Percentiles rank a stretch among this genome's conserved stretches.
Evolutionary conservation across 345 rosid genomes (phyloP).

Genomic region (Eutrema heterophyllum): DNA sequence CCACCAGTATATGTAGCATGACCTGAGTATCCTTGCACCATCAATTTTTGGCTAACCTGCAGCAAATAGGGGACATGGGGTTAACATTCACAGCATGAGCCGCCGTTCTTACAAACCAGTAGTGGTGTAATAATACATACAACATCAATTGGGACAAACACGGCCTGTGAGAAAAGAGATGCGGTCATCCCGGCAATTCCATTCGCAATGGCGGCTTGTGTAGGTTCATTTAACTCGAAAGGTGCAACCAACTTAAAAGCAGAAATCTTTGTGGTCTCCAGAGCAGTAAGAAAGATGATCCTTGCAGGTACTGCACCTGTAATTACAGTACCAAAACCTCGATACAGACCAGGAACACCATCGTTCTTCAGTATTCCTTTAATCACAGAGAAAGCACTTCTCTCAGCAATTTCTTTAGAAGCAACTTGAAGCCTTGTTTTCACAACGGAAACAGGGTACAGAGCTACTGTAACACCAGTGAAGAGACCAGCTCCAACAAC

Average conservation of each 20-base stretch:
- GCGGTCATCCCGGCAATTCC: conserved; percentile 95
- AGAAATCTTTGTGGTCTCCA: conserved; percentile 84
- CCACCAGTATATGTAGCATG: conserved; percentile 85
- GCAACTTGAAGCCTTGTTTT: conserved; percentile 98
- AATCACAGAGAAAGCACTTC: conserved; percentile 63
- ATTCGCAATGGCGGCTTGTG: conserved; percentile 89
- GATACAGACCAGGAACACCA: conserved; percentile 91
- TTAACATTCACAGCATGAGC: not conserved
- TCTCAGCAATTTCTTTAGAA: conserved; percentile 71
- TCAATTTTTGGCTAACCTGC: conserved; percentile 95
- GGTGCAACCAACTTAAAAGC: conserved; percentile 70
- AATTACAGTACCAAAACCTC: conserved; percentile 94
- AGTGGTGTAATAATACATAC: conserved; percentile 36
- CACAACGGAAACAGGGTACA: conserved; percentile 86
- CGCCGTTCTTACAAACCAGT: not conserved
- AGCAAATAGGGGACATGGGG: not conserved
- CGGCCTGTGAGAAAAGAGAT: conserved; percentile 77
- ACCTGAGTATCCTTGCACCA: conserved; percentile 99
- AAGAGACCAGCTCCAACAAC: conserved; percentile 92
- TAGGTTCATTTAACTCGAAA: conserved; percentile 58
- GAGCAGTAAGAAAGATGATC: conserved; percentile 77
- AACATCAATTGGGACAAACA: conserved; percentile 95
- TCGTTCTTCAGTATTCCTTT: conserved; percentile 70
- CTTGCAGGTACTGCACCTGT: conserved; percentile 92
- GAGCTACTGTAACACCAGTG: conserved; percentile 86